These are phyloP conservation scores for Chrysoporthe cubensis DNA, from an alignment of 2,329 filamentous ascomycete species.

Conservation along the genomic window DNA sequence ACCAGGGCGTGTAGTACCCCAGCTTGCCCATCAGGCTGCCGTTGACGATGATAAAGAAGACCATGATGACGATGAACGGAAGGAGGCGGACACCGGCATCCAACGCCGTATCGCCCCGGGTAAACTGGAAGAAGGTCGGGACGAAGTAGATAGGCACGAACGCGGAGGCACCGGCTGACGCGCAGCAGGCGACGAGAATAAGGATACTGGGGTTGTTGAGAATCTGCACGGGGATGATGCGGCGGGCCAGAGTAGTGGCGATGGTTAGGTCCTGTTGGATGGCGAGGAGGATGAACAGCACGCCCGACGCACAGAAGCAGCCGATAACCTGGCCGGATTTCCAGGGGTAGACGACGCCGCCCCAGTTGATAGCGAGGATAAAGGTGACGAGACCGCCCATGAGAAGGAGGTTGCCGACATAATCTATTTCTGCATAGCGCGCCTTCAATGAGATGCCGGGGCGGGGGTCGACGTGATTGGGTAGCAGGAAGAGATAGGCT, in stretches of 20 bases:
- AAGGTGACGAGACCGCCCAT: conserved; percentile 44
- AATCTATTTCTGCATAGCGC: conserved; percentile 50
- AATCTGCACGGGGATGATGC: too few relatives aligned
- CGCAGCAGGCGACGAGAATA: too few relatives aligned
- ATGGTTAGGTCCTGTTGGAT: conserved; percentile 43
- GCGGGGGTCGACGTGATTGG: conserved; percentile 30
- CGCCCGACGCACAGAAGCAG: conserved; percentile 47
- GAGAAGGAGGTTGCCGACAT: conserved; percentile 41
- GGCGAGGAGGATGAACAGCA: conserved; percentile 45
- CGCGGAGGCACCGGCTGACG: too few relatives aligned
- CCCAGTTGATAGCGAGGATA: conserved; percentile 53
- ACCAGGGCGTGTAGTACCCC: too few relatives aligned
- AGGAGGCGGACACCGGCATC: too few relatives aligned
- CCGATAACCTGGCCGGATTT: conserved; percentile 48
- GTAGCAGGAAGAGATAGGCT: conserved; percentile 48
- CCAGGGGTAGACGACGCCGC: conserved; percentile 54
- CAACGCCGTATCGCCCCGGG: too few relatives aligned
- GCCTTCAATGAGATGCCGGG: neutral
- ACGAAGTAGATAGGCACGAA: conserved; percentile 46
- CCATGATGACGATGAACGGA: too few relatives aligned
- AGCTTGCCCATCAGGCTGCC: too few relatives aligned
- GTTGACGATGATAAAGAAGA: neutral
- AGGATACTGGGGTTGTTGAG: too few relatives aligned
- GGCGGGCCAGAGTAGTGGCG: too few relatives aligned
- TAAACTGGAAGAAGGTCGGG: conserved; percentile 49